Percentiles rank a stretch among this genome's conserved stretches.
These are phyloP conservation scores for Metschnikowia henanensis DNA, from an alignment of 805 yeast genomes.

Conservation along the genomic window DNA sequence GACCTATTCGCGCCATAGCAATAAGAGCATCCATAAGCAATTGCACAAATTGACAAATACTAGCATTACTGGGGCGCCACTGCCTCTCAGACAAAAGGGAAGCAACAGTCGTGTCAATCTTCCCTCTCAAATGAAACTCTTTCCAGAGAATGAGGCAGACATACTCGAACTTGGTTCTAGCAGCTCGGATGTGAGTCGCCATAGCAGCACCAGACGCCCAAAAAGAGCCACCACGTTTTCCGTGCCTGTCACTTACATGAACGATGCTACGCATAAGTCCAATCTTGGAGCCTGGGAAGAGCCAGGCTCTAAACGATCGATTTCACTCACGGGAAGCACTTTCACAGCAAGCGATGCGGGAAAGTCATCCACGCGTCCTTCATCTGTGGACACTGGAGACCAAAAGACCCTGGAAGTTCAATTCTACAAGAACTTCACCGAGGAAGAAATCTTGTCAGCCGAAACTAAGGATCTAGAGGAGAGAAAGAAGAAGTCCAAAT, in stretches of 20 bases:
- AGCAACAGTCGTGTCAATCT: slow-evolving; percentile 25
- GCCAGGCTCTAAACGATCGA: slow-evolving; percentile 3
- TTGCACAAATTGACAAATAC: slow-evolving; percentile 23
- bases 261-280: slow-evolving; percentile 7
- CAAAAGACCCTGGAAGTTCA: slow-evolving; percentile 10
- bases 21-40: slow-evolving; percentile 25
- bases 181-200: slow-evolving; percentile 29
- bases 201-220: slow-evolving; percentile 36
- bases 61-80: slow-evolving; percentile 8
- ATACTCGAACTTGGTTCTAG: slow-evolving; percentile 30
- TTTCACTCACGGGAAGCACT: slow-evolving; percentile 9
- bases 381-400: slow-evolving; percentile 11
- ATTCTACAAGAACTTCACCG: slow-evolving; percentile 31
- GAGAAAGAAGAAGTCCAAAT: slow-evolving; percentile 34
- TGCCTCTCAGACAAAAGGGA: slow-evolving; percentile 11
- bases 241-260: slow-evolving; percentile 24
- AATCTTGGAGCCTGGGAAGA: neutral
- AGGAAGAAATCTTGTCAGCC: slow-evolving; percentile 40
- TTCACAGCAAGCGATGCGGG: slow-evolving; percentile 8
- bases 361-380: slow-evolving; percentile 7
- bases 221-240: slow-evolving; percentile 27
- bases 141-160: slow-evolving; percentile 37
- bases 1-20: slow-evolving; percentile 64
- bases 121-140: slow-evolving; percentile 58
- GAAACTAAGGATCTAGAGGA: slow-evolving; percentile 48